Evolutionary conservation across 2,329 filamentous ascomycete species (phyloP).

Genomic region (Aspergillus nomiae): DNA sequence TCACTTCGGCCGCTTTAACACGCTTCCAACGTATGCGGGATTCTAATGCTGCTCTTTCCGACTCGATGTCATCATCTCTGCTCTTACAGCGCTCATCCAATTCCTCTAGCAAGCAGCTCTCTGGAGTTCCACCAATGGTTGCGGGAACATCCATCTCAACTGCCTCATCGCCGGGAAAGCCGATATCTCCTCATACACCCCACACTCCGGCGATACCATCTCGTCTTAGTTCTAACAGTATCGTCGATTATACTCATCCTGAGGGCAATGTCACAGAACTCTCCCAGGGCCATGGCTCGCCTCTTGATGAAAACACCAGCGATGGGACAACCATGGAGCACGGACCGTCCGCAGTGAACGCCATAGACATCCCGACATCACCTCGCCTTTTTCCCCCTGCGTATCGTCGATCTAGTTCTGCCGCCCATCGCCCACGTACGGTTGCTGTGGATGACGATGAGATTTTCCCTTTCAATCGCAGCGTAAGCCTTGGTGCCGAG

Average conservation of each 20-base stretch:
- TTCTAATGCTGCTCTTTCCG: conserved; percentile 82
- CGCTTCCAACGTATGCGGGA: conserved; percentile 89
- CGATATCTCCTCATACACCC: conserved; percentile 84
- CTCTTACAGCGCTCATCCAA: conserved; percentile 81
- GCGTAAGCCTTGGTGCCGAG: conserved; percentile 49
- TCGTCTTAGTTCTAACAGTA: conserved; percentile 86
- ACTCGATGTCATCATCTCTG: conserved; percentile 89
- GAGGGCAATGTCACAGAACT: conserved; percentile 35
- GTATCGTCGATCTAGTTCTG: conserved; percentile 50
- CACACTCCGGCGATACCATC: conserved; percentile 94
- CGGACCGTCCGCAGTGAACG: conserved; percentile 40
- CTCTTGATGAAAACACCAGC: conserved; percentile 39
- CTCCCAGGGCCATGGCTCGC: conserved; percentile 32
- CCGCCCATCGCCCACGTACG: conserved; percentile 39
- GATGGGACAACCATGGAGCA: conserved; percentile 36
- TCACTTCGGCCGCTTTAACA: conserved; percentile 76
- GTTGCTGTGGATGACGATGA: conserved; percentile 46
- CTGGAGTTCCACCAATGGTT: conserved; percentile 62
- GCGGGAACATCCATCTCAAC: conserved; percentile 73
- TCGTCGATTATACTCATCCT: conserved; percentile 65
- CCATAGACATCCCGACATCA: conserved; percentile 53
- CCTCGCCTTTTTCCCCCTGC: conserved; percentile 42
- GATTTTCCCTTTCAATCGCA: conserved; percentile 48
- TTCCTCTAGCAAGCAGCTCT: conserved; percentile 73
- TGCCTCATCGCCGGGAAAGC: conserved; percentile 87